Percentiles rank a stretch among this genome's conserved stretches.
These are phyloP conservation scores for Apophysomyces elegans DNA, from an alignment of 371 early-diverging fungal species.

Conservation along the genomic window DNA sequence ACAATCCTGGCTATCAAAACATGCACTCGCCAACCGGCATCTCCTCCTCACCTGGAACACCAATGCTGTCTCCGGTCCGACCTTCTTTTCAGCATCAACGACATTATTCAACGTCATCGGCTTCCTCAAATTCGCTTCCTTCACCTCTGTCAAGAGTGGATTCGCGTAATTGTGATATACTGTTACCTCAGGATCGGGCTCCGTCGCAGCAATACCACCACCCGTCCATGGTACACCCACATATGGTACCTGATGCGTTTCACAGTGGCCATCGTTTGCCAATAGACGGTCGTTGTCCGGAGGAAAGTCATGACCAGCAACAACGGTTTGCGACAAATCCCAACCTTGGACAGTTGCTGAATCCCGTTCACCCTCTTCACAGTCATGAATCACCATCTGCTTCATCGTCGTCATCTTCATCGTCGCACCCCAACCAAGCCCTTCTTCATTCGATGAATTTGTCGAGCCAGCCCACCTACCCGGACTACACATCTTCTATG, in stretches of 20 bases:
- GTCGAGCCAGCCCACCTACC: neutral
- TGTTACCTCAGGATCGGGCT: neutral
- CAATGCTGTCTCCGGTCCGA: constrained; percentile 45
- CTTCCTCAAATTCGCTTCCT: constrained; percentile 17
- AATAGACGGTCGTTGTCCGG: constrained; percentile 3
- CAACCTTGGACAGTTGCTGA: constrained; percentile 43
- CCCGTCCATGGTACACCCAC: constrained; percentile 6
- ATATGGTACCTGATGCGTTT: constrained; percentile 3
- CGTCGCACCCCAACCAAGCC: constrained; percentile 4
- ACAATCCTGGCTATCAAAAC: constrained; percentile 31
- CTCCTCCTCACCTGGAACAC: constrained; percentile 44
- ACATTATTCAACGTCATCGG: constrained; percentile 27
- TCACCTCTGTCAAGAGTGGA: constrained; percentile 1
- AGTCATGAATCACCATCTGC: constrained; percentile 8
- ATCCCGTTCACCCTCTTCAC: constrained; percentile 44
- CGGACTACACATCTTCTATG: constrained; percentile 1
- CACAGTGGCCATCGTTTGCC: neutral
- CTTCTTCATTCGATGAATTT: constrained; percentile 9
- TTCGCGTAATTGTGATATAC: constrained; percentile 11
- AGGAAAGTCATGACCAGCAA: constrained; percentile 5
- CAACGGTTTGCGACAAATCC: constrained; percentile 34
- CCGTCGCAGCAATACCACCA: constrained; percentile 12
- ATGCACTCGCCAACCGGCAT: constrained; percentile 44
- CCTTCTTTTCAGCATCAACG: constrained; percentile 32
- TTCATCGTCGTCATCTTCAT: constrained; percentile 8